These are phyloP conservation scores for Hygrophorus russula DNA, from an alignment of 768 basidiomycete genomes.

Conservation along the genomic window DNA sequence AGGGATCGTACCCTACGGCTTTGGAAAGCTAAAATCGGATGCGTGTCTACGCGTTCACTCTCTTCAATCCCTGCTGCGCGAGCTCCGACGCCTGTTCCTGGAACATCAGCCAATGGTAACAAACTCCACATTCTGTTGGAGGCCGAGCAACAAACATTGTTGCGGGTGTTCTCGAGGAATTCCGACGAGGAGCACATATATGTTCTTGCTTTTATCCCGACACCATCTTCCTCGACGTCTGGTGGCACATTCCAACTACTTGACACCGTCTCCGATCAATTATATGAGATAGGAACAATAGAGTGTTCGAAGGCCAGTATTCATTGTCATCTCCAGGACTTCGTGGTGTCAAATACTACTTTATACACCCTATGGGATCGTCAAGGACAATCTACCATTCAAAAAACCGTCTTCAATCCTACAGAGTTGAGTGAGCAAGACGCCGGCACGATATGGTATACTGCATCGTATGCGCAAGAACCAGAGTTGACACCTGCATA, in stretches of 20 bases:
- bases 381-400: constrained; percentile 64
- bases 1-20: constrained; percentile 75
- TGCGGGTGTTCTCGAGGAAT: constrained; percentile 48
- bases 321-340: constrained; percentile 71
- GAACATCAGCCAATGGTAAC: constrained; percentile 17
- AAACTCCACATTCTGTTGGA: constrained; percentile 42
- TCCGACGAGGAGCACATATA: constrained; percentile 42
- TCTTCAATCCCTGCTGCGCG: constrained; percentile 22
- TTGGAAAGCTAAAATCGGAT: constrained; percentile 73
- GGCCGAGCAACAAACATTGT: constrained; percentile 47
- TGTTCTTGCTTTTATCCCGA: constrained; percentile 65
- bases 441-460: constrained; percentile 35
- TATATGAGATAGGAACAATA: constrained; percentile 46
- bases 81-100: constrained; percentile 20
- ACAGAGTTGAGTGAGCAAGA: constrained; percentile 21
- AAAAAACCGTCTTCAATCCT: constrained; percentile 39
- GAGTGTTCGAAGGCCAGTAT: constrained; percentile 49
- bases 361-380: constrained; percentile 74
- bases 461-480: constrained; percentile 54
- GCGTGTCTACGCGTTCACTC: constrained; percentile 52
- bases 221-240: constrained; percentile 46
- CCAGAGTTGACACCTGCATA: constrained; percentile 75
- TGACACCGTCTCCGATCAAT: constrained; percentile 41
- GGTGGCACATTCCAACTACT: constrained; percentile 77
- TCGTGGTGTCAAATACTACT: constrained; percentile 41